Base-by-base conservation (phyloP, 768 basidiomycete species). In the Xanthoconium purpureum region DNA sequence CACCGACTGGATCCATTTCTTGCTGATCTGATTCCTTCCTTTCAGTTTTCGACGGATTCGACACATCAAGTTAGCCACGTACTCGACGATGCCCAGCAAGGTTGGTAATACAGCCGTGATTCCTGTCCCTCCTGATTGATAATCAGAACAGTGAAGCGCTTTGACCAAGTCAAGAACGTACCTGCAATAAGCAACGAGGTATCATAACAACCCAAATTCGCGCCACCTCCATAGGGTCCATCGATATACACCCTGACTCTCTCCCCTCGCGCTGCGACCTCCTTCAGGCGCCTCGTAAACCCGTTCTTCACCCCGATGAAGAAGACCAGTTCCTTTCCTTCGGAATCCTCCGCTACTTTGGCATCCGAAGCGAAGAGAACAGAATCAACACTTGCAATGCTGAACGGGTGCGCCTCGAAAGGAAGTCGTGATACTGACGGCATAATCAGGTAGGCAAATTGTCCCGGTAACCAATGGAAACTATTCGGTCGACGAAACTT, bases 401-500 rank as follows among this genome's bases (percentile, higher is more conserved):
- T 82, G 65, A 85, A 84, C 9, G 83, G 84, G 56, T 84, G 83
- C 13, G 79, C 70, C 63, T 85, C 78, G 40, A 78, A 74, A 8
- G 78, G 76, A 13, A 74, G 61, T 2, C 57, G 54, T 15, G 78
- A 78, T 8, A 80, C 70, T 9, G 70, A 60, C 2, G 80, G 81
- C 54, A 84, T 70, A 11, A 72, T 74, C 17, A 85, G 71, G 61
- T 77, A 84, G 7, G 74, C 78, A 40, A 74, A 76, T 64, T 85
- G 84, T 2, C 83, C 84, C 0, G 84, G 76, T 2, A 65, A 58
- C 79, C 79, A 80, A 33, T 62, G 72, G 75, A 84, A 81, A 60
- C 70, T 71, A 50, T 75, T 66, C 20, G 78, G 75, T 30, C 77
- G 73, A 38, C 65, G 61, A 37, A 82, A 61, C 14, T 74, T 72